Evolutionary conservation across 129 eudicot species (phyloP).

Genomic region (Saussurea involucrata): DNA sequence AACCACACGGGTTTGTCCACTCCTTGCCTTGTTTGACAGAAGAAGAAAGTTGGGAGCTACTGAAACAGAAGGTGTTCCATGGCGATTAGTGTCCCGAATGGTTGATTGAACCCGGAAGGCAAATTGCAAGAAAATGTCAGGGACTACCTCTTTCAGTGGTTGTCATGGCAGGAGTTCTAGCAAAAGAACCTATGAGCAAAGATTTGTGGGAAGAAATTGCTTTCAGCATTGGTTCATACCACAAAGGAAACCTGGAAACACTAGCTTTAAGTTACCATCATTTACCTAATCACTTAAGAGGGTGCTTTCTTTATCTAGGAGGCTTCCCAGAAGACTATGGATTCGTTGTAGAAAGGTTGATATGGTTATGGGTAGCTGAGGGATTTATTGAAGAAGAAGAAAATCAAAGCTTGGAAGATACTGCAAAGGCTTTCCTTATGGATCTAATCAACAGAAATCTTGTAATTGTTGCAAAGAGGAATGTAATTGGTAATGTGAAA

Average conservation of each 20-base stretch:
- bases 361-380: constrained; percentile 32
- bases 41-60: constrained; percentile 26
- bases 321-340: constrained; percentile 1
- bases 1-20: background rate
- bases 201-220: background rate
- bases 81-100: constrained; percentile 10
- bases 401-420: constrained; percentile 16
- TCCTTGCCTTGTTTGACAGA: background rate
- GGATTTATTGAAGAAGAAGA: constrained; percentile 17
- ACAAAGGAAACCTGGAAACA: constrained; percentile 6
- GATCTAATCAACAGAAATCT: constrained; percentile 29
- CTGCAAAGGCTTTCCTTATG: constrained; percentile 22
- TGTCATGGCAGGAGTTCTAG: constrained; percentile 29
- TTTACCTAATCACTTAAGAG: constrained; percentile 28
- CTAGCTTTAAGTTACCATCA: constrained; percentile 30
- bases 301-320: background rate
- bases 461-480: background rate
- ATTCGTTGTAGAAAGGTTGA: constrained; percentile 7
- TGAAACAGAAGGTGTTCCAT: constrained; percentile 6
- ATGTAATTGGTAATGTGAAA: background rate
- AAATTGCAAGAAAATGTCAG: constrained; percentile 6
- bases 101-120: constrained; percentile 11
- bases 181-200: background rate
- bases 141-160: constrained; percentile 19
- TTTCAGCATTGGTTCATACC: constrained; percentile 8